Percentiles rank a stretch among this genome's conserved stretches.
phyloP scores from a whole-genome alignment of 805 yeast genomes.

The Ascoidea asiatica region DNA sequence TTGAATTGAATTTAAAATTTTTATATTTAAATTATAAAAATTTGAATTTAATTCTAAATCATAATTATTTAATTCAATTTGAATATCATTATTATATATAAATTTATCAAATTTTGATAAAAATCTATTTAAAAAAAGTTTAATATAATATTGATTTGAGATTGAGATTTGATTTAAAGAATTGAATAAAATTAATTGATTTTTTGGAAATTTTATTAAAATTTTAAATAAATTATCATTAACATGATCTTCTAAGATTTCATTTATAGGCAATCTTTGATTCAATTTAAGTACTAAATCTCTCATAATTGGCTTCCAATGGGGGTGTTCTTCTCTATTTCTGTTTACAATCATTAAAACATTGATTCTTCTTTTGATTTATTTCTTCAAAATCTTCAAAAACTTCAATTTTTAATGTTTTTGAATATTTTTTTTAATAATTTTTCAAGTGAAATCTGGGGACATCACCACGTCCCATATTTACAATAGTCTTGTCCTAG shows the following conservation, averaged over 20 bases:
- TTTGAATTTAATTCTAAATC: conserved; percentile 13
- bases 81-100: not conserved
- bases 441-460: too few relatives aligned
- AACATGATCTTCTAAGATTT: conserved; percentile 12
- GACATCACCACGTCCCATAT: too few relatives aligned
- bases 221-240: not conserved
- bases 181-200: conserved; percentile 8
- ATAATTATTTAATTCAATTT: conserved; percentile 7
- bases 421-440: too few relatives aligned
- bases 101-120: conserved; percentile 27
- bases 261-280: conserved; percentile 19
- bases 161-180: conserved; percentile 12
- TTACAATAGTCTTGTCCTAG: too few relatives aligned
- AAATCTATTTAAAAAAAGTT: conserved; percentile 29
- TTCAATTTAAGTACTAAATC: conserved; percentile 15
- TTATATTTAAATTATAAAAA: conserved; percentile 19
- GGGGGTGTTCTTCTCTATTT: too few relatives aligned
- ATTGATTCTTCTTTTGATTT: too few relatives aligned
- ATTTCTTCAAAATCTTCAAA: too few relatives aligned
- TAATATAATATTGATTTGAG: conserved; percentile 39
- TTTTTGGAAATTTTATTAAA: not conserved
- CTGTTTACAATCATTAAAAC: too few relatives aligned
- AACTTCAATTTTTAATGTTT: too few relatives aligned
- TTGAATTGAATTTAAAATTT: conserved; percentile 14
- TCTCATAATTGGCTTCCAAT: conserved; percentile 7